Evolutionary conservation across 2,329 filamentous ascomycete species (phyloP), one percentile per base, ranked within the genome.

Genomic region (Fusarium stilboides): DNA sequence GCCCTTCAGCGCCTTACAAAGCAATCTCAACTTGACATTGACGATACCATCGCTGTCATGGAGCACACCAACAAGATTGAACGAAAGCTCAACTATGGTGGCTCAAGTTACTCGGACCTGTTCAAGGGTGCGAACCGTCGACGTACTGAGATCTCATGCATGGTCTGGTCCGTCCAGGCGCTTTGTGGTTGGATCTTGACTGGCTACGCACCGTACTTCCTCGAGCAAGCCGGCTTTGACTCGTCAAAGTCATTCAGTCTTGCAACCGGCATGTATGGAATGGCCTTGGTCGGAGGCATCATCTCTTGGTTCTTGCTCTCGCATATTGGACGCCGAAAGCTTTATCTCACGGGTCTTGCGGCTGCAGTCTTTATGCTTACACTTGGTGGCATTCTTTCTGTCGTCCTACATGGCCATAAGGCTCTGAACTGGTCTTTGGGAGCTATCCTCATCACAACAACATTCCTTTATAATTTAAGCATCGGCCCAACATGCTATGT

Each of bases 31-130:
- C 77, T 78, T 14, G 67, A 76, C n/a, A 76, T 77, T 1, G 84
- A 86, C 46, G 80, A 85, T 52, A 83, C 85, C 28, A 67, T 82
- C 17, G 75, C 77, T 40, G 71, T 80, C 46, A 81, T 82, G 74
- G 74, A 79, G 15, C 77, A 81, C 40, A 83, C 81, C 5, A 77
- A 82, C 59, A 76, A 80, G 50, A 71, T 83, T 4, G 83, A 85
- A 65, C 77, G 80, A 52, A 73, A 79, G 42, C 70, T 78, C 49
- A 77, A 74, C 6, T 68, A 71, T 0, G 82, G 81, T 1, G 77
- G 77, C 6, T 75, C 71, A 2, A 62, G 47, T 5, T 72, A 72
- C 5, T 4, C 40, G 14, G 68, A 72, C 19, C 42, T 65, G 6
- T 72, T 72, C 44, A 62, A 58, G 10, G 68, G 74, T 4, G 66